phyloP scores from a whole-genome alignment of 495 filamentous ascomycete genomes.

The Hypoxylon trugodes region DNA sequence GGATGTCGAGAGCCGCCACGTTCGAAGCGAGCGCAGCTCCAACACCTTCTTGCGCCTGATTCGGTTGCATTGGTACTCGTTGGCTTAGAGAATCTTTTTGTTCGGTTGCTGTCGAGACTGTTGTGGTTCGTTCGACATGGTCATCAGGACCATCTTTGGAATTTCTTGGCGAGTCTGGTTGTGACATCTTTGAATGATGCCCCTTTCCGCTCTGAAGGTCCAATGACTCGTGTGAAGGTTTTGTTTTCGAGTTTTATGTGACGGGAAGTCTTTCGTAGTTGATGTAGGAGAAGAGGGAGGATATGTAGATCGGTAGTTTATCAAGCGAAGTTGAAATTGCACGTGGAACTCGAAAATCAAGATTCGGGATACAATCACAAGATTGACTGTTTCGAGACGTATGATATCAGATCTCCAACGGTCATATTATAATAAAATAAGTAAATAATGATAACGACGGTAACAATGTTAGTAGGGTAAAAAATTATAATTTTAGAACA shows the following conservation, averaged over 20 bases:
- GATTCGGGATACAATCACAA: not conserved
- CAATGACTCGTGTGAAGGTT: constrained; percentile 1
- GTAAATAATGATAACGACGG: not conserved
- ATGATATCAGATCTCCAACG: constrained; percentile 9
- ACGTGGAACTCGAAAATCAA: constrained; percentile 5
- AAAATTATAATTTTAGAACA: not conserved
- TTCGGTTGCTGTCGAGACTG: constrained; percentile 34
- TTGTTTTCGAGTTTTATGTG: not conserved
- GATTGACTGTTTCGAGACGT: constrained; percentile 2
- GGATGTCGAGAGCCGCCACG: constrained; percentile 24
- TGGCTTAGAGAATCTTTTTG: constrained; percentile 32
- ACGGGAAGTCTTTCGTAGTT: too few relatives aligned
- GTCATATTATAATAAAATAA: constrained; percentile 12
- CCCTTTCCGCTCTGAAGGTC: not conserved
- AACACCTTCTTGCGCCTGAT: constrained; percentile 15
- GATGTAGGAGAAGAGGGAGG: not conserved
- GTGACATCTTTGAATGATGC: constrained; percentile 32
- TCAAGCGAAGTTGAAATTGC: not conserved
- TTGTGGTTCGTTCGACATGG: constrained; percentile 32
- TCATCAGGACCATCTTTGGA: constrained; percentile 31
- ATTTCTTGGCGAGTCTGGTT: constrained; percentile 27
- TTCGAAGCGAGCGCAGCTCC: constrained; percentile 26
- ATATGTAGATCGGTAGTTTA: constrained; percentile 1
- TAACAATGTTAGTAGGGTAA: not conserved
- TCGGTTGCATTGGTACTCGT: constrained; percentile 13